Evolutionary conservation across 768 basidiomycete genomes (phyloP).

Genomic region (Termitomyces sp.): DNA sequence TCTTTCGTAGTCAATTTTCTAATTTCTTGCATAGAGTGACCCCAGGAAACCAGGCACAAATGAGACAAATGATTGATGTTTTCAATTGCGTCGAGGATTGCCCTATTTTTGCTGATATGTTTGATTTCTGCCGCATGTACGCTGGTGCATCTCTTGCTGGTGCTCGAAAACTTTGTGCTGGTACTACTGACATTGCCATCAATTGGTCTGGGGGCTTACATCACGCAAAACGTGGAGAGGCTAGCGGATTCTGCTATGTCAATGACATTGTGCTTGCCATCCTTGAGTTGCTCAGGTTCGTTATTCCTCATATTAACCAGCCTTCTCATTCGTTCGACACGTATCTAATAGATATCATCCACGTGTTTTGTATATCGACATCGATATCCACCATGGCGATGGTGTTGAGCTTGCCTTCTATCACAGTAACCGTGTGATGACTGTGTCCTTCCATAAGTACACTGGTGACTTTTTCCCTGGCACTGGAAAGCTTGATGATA

Average conservation of each 20-base stretch:
- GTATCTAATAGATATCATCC: slow-evolving; percentile 70
- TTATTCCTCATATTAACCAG: slow-evolving; percentile 9
- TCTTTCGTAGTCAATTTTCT: neutral
- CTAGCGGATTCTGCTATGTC: slow-evolving; percentile 97
- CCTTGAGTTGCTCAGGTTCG: slow-evolving; percentile 81
- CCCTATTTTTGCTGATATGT: slow-evolving; percentile 94
- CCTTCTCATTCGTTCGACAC: neutral
- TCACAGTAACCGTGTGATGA: slow-evolving; percentile 97
- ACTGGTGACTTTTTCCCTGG: slow-evolving; percentile 98
- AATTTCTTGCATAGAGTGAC: slow-evolving; percentile 59
- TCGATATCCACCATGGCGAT: slow-evolving; percentile 98
- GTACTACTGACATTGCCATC: slow-evolving; percentile 92
- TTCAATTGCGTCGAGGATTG: slow-evolving; percentile 98
- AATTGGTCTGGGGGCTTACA: slow-evolving; percentile 99
- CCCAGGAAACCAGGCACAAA: slow-evolving; percentile 63
- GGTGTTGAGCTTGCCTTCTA: slow-evolving; percentile 99
- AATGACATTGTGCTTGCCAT: slow-evolving; percentile 97
- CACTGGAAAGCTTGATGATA: slow-evolving; percentile 94
- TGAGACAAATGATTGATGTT: slow-evolving; percentile 73
- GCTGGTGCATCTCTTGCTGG: slow-evolving; percentile 90
- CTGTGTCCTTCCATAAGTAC: slow-evolving; percentile 99
- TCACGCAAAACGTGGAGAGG: slow-evolving; percentile 96
- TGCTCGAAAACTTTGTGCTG: slow-evolving; percentile 81
- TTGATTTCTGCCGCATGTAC: slow-evolving; percentile 92
- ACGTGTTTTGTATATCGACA: slow-evolving; percentile 96